These are phyloP conservation scores for Alternaria sp. DNA, from an alignment of 2,329 filamentous ascomycete genomes.

Conservation along the genomic window DNA sequence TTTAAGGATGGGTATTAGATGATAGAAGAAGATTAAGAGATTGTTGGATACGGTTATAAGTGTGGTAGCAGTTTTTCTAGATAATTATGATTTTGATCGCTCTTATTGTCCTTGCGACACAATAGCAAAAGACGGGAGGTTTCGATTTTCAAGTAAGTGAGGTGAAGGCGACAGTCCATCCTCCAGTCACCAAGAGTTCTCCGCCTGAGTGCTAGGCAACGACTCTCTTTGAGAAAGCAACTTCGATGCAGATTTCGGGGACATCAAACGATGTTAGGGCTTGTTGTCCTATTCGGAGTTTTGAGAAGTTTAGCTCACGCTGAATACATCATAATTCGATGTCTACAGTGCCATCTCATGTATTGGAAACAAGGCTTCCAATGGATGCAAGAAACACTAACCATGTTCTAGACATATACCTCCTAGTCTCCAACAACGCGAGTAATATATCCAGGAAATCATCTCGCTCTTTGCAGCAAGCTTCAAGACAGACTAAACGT, in stretches of 20 bases:
- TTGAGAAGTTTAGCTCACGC: neutral
- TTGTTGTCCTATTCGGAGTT: neutral
- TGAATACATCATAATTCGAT: neutral
- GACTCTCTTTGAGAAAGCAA: neutral
- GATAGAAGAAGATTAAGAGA: neutral
- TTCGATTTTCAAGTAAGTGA: neutral
- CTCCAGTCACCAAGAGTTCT: neutral
- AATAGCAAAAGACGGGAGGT: neutral
- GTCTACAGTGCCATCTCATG: neutral
- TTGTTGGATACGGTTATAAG: neutral
- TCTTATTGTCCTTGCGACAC: neutral
- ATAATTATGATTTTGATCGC: neutral
- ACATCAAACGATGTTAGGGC: neutral
- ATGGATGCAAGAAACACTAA: neutral
- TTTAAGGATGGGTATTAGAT: neutral
- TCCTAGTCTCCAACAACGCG: neutral
- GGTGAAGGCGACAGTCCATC: neutral
- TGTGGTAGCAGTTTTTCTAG: neutral
- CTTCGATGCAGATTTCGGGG: neutral
- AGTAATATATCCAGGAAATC: neutral
- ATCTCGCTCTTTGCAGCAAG: neutral
- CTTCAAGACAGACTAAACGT: neutral
- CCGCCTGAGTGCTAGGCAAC: neutral
- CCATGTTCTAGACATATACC: neutral
- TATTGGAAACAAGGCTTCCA: neutral